phyloP scores from a whole-genome alignment of 768 basidiomycete species.

The Dioszegia aurantiaca region DNA sequence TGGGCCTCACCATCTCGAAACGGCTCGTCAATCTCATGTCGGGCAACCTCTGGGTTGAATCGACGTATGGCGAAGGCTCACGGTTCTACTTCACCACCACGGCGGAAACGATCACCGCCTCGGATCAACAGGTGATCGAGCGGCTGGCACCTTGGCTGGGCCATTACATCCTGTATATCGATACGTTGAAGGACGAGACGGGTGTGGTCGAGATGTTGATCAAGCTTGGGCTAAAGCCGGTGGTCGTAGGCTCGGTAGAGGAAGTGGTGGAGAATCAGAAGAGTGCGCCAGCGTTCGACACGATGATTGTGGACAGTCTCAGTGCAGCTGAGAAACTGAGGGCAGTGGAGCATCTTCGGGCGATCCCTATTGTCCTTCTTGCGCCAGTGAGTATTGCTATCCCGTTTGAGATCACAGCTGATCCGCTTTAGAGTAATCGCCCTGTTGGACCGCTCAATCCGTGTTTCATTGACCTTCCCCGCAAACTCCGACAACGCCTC shows the following conservation, averaged over 20 bases:
- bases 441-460: slow-evolving; percentile 52
- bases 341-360: slow-evolving; percentile 88
- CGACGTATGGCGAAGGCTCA: slow-evolving; percentile 81
- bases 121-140: slow-evolving; percentile 43
- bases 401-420: background rate
- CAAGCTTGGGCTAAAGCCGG: slow-evolving; percentile 74
- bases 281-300: slow-evolving; percentile 82
- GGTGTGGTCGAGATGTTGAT: slow-evolving; percentile 72
- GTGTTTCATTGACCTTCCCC: slow-evolving; percentile 50
- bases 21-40: slow-evolving; percentile 95
- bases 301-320: slow-evolving; percentile 89
- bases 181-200: slow-evolving; percentile 72
- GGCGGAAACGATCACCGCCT: slow-evolving; percentile 39
- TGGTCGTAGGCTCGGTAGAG: slow-evolving; percentile 71
- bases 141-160: slow-evolving; percentile 67
- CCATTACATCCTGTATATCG: slow-evolving; percentile 85
- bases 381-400: slow-evolving; percentile 59
- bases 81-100: slow-evolving; percentile 80
- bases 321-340: slow-evolving; percentile 79
- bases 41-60: slow-evolving; percentile 98
- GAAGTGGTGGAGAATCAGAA: slow-evolving; percentile 60
- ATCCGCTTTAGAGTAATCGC: slow-evolving; percentile 55
- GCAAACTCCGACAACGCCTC: slow-evolving; percentile 43
- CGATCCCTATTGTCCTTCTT: slow-evolving; percentile 91
- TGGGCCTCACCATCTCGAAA: slow-evolving; percentile 95